A percentile compares a stretch with the other conserved stretches of the same genome.
phyloP scores from a whole-genome alignment of 75 land plant genomes.

The Ceratopteris richardii region DNA sequence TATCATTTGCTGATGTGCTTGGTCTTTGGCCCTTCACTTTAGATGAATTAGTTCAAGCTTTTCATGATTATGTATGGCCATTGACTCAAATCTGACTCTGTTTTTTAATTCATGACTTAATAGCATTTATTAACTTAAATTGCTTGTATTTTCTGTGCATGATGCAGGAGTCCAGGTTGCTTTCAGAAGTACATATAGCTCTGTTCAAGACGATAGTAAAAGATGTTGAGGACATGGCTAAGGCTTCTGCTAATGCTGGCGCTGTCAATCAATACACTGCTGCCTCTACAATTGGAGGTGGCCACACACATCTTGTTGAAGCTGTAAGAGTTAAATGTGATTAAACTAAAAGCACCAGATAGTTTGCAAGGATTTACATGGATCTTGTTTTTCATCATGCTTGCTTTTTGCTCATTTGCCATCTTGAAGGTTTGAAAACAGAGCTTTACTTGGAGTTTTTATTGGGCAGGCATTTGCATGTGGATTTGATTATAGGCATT shows the following conservation, averaged over 20 bases:
- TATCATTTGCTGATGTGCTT: conserved; percentile 86
- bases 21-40: conserved; percentile 98
- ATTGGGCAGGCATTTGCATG: conserved; percentile 93
- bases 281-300: conserved; percentile 69
- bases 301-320: conserved; percentile 88
- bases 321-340: conserved; percentile 45
- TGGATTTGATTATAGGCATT: conserved; percentile 86
- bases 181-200: conserved; percentile 82
- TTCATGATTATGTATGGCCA: conserved; percentile 89
- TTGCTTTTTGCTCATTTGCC: too few relatives aligned
- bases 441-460: too few relatives aligned
- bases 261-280: conserved; percentile 60
- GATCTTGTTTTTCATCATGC: neutral
- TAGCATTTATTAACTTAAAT: neutral
- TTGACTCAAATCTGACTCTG: neutral
- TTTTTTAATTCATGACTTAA: neutral
- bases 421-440: too few relatives aligned
- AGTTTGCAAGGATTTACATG: neutral
- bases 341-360: neutral
- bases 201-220: conserved; percentile 70
- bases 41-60: conserved; percentile 92
- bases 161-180: conserved; percentile 74
- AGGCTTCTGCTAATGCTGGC: conserved; percentile 51
- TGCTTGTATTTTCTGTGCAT: neutral
- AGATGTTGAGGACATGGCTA: conserved; percentile 93